Evolutionary conservation across 108 stramenopile species (phyloP).

Genomic region (Chaetoceros muelleri): DNA sequence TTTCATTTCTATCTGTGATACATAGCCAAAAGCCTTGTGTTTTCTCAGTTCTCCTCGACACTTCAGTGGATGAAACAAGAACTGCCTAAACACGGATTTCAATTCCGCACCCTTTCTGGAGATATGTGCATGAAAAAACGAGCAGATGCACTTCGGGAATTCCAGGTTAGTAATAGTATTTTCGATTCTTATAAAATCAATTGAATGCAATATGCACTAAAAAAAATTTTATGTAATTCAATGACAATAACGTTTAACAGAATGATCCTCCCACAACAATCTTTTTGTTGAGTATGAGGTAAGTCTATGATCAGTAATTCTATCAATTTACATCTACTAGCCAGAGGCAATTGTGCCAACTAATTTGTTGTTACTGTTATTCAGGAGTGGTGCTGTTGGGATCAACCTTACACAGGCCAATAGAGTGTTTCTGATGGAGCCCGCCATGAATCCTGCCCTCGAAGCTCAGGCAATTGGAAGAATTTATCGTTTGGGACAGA

Average conservation of each 20-base stretch:
- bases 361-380: not conserved
- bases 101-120: conserved; percentile 27
- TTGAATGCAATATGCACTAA: too few species aligned
- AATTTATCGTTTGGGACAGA: conserved; percentile 44
- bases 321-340: not conserved
- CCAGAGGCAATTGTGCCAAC: not conserved
- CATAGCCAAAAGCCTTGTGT: conserved; percentile 27
- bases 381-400: conserved; percentile 36
- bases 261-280: conserved; percentile 36
- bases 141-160: conserved; percentile 19
- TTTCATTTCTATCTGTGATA: not conserved
- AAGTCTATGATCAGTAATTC: conserved; percentile 4
- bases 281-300: conserved; percentile 39
- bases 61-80: conserved; percentile 23
- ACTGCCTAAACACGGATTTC: conserved; percentile 34
- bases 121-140: conserved; percentile 30
- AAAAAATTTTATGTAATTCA: not conserved
- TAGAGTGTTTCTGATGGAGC: conserved; percentile 57
- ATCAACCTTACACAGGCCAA: conserved; percentile 52
- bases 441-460: conserved; percentile 34
- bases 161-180: too few species aligned
- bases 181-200: too few species aligned
- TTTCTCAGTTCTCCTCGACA: conserved; percentile 32
- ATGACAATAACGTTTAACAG: conserved; percentile 32
- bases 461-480: conserved; percentile 58